A percentile compares a stretch with the other conserved stretches of the same genome.
Conservation (phyloP, 2,329 filamentous ascomycete species). For the Escovopsis sp. region DNA sequence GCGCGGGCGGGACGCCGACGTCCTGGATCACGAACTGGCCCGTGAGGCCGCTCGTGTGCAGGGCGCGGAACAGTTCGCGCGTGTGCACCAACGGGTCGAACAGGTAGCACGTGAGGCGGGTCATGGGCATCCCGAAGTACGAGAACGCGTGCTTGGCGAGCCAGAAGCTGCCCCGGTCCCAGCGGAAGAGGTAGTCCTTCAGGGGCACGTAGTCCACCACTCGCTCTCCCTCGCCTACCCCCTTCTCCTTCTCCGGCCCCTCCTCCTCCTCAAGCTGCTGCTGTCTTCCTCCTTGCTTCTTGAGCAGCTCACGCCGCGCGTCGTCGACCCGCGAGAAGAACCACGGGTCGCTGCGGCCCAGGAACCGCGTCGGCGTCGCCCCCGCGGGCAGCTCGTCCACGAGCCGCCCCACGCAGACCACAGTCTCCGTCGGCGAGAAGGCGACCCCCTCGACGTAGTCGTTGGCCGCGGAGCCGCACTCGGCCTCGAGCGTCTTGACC, state of each 20-base stretch:
- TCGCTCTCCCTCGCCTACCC: slow-evolving; percentile 11
- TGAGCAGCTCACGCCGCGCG: no score
- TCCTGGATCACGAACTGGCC: slow-evolving; percentile 52
- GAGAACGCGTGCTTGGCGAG: slow-evolving; percentile 45
- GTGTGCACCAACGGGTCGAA: slow-evolving; percentile 50
- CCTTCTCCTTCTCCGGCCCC: slow-evolving; percentile 24
- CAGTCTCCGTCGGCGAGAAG: slow-evolving; percentile 38
- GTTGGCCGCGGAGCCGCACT: slow-evolving; percentile 22
- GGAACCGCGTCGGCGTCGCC: slow-evolving; percentile 31
- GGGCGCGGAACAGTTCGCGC: slow-evolving; percentile 48
- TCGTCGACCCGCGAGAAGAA: slow-evolving; percentile 50
- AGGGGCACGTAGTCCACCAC: slow-evolving; percentile 43
- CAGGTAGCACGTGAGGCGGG: slow-evolving; percentile 43
- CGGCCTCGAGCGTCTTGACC: slow-evolving; percentile 29
- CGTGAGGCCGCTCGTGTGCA: slow-evolving; percentile 45
- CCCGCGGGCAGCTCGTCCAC: slow-evolving; percentile 29
- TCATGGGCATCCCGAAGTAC: slow-evolving; percentile 53
- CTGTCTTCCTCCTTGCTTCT: no score
- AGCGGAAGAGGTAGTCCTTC: slow-evolving; percentile 55
- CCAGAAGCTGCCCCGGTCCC: slow-evolving; percentile 58
- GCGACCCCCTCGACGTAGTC: slow-evolving; percentile 59
- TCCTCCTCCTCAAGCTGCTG: no score
- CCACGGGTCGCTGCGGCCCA: slow-evolving; percentile 50
- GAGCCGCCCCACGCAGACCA: slow-evolving; percentile 47
- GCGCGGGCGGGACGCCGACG: slow-evolving; percentile 35